A percentile compares a stretch with the other conserved stretches of the same genome.
These are phyloP conservation scores for Pyricularia sp. DNA, from an alignment of 2,329 filamentous ascomycete genomes.

Conservation along the genomic window DNA sequence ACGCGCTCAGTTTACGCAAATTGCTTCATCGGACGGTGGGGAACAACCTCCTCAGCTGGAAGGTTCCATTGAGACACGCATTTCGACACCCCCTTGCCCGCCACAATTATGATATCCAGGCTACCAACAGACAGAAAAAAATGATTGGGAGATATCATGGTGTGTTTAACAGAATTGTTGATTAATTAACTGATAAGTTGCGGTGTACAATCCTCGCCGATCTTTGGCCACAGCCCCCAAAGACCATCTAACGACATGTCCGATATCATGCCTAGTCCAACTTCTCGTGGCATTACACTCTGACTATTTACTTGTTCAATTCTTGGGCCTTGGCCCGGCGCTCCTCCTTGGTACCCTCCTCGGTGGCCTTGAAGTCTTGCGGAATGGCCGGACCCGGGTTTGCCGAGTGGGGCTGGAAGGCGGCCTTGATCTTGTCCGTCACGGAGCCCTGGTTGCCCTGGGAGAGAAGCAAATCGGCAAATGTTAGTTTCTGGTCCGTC, in stretches of 20 bases:
- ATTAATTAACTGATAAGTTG: background rate
- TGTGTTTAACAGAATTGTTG: background rate
- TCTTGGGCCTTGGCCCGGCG: constrained; percentile 54
- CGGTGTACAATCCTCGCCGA: no score
- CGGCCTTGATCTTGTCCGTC: constrained; percentile 30
- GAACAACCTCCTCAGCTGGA: background rate
- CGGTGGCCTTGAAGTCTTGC: constrained; percentile 39
- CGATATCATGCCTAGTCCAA: background rate
- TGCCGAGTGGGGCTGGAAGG: constrained; percentile 42
- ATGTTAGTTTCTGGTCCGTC: background rate
- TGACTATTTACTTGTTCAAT: constrained; percentile 45
- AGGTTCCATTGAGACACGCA: background rate
- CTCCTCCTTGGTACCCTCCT: constrained; percentile 61
- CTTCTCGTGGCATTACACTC: background rate
- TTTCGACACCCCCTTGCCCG: background rate
- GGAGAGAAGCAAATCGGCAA: background rate
- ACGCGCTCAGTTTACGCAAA: background rate
- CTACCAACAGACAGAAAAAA: background rate
- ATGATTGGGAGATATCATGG: background rate
- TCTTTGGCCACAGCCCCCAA: background rate
- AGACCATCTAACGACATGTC: background rate
- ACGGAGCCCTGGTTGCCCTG: constrained; percentile 21
- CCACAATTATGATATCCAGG: background rate
- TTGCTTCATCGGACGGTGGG: background rate
- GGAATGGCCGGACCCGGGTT: constrained; percentile 49